phyloP scores from a whole-genome alignment of 228 moss, liverwort and hornwort genomes.

The Sphagnum fallax region DNA sequence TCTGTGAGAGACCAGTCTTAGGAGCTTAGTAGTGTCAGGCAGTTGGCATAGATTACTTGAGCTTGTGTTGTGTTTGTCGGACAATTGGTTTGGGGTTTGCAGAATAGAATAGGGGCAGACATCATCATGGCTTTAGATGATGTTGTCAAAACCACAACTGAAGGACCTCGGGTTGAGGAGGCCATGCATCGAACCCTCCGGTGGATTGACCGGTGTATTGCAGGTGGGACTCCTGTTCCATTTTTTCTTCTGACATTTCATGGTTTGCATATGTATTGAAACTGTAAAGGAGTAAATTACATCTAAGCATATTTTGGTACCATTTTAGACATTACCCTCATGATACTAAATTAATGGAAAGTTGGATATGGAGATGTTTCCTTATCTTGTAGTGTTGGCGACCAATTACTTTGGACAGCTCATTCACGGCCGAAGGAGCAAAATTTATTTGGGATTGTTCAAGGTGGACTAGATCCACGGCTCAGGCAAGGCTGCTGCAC shows the following conservation, averaged over 20 bases:
- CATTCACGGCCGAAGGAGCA: constrained; percentile 85
- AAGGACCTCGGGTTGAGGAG: constrained; percentile 92
- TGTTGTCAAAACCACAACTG: constrained; percentile 95
- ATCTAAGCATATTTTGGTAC: too few species aligned
- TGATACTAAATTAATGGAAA: too few species aligned
- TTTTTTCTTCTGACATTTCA: not conserved
- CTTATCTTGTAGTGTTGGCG: not conserved
- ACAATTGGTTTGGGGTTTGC: constrained; percentile 4
- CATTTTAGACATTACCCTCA: too few species aligned
- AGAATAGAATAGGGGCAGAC: constrained; percentile 99
- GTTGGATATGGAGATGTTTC: not conserved
- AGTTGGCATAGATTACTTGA: too few species aligned
- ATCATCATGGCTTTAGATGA: constrained; percentile 99
- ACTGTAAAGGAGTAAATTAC: too few species aligned
- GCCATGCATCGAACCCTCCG: constrained; percentile 91
- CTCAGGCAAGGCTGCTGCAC: constrained; percentile 37
- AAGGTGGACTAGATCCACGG: constrained; percentile 79
- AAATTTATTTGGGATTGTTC: constrained; percentile 91
- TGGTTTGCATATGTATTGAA: too few species aligned
- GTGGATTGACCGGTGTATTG: constrained; percentile 98
- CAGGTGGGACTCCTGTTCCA: constrained; percentile 30
- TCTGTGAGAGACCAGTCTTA: too few species aligned
- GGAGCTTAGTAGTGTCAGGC: too few species aligned
- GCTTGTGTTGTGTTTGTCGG: too few species aligned
- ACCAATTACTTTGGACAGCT: constrained; percentile 26